phyloP scores from a whole-genome alignment of 139 green algal genomes.

The Closterium sp. region DNA sequence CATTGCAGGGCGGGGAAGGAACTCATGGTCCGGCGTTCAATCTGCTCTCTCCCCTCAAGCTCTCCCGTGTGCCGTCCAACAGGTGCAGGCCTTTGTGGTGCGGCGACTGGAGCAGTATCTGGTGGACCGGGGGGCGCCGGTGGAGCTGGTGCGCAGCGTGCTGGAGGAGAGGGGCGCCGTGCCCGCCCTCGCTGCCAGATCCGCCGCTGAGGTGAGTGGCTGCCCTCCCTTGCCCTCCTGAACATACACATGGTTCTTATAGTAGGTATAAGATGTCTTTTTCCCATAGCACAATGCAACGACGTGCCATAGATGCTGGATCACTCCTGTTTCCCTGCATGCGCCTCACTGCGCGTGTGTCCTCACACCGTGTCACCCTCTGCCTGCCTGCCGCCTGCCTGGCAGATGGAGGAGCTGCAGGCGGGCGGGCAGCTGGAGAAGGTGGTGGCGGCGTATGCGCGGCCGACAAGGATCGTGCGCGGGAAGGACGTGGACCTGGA shows the following conservation, averaged over 20 bases:
- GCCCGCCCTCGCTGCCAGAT: slow-evolving; percentile 66
- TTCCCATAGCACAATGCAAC: not conserved
- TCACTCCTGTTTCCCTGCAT: not conserved
- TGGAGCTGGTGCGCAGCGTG: slow-evolving; percentile 79
- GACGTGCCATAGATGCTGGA: not conserved
- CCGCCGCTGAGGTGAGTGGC: slow-evolving; percentile 28
- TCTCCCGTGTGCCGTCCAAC: not conserved
- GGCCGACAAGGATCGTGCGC: slow-evolving; percentile 80
- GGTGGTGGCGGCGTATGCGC: slow-evolving; percentile 74
- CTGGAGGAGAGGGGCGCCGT: slow-evolving; percentile 76
- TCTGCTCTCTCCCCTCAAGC: not conserved
- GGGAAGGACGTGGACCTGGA: slow-evolving; percentile 74
- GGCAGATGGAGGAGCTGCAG: slow-evolving; percentile 62
- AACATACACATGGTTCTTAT: too few relatives aligned
- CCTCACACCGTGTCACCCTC: not conserved
- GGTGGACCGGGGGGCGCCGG: slow-evolving; percentile 65
- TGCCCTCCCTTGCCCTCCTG: too few relatives aligned
- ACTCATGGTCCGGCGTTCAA: not conserved
- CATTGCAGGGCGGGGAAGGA: not conserved
- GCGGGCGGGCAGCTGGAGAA: slow-evolving; percentile 59
- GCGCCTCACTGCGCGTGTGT: not conserved
- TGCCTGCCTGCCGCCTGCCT: not conserved
- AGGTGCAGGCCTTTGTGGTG: slow-evolving; percentile 66
- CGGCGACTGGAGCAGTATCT: slow-evolving; percentile 91
- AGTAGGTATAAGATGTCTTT: not conserved